phyloP scores from a whole-genome alignment of 2,329 filamentous ascomycete species.

The Ceratocystis lukuohia region DNA sequence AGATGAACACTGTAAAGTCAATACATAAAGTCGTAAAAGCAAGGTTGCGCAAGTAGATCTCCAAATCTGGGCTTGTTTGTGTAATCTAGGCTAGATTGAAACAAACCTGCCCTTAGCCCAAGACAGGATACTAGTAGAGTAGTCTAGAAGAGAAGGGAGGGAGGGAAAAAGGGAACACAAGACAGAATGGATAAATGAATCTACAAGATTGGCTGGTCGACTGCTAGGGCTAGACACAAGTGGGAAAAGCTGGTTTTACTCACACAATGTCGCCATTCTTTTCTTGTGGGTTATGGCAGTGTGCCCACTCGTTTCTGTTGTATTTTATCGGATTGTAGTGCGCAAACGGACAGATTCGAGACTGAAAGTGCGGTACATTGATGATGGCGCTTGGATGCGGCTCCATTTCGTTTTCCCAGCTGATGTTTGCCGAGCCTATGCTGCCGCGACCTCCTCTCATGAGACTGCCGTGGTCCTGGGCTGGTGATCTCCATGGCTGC shows the following conservation, averaged over 20 bases:
- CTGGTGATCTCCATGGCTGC: background rate
- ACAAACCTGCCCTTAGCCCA: background rate
- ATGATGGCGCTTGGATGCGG: background rate
- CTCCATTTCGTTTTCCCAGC: constrained; percentile 13
- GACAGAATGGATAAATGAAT: background rate
- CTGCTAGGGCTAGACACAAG: background rate
- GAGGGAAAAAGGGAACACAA: background rate
- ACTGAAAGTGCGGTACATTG: constrained; percentile 1
- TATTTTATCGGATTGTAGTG: constrained; percentile 15
- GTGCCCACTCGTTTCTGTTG: constrained; percentile 15
- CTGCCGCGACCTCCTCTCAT: constrained; percentile 3
- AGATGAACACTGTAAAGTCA: constrained; percentile 14
- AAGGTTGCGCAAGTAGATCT: background rate
- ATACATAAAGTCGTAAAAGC: background rate
- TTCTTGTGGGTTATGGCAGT: constrained; percentile 17
- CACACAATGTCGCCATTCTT: constrained; percentile 20
- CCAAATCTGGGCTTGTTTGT: too few relatives aligned
- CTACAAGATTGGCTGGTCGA: background rate
- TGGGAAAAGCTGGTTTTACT: constrained; percentile 4
- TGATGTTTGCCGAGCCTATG: constrained; percentile 8
- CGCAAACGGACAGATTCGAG: constrained; percentile 18
- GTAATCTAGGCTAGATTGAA: too few relatives aligned
- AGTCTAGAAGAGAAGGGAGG: background rate
- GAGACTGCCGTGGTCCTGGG: background rate
- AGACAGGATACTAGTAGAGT: background rate